Evolutionary conservation across 768 basidiomycete species (phyloP).

Genomic region (Pleurotus platypus): DNA sequence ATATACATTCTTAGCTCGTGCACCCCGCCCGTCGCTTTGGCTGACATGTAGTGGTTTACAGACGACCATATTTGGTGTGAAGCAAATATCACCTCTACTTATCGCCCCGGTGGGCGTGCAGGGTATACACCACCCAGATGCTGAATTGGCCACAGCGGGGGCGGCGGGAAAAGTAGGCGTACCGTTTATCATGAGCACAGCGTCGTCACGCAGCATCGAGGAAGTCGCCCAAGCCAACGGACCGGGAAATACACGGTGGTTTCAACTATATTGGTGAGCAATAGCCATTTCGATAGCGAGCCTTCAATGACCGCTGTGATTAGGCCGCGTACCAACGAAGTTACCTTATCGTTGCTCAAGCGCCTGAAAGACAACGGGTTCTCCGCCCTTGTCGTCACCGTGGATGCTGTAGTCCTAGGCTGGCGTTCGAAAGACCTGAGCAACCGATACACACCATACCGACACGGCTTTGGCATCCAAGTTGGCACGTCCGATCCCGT

Average conservation of each 20-base stretch:
- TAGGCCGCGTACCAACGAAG: constrained; percentile 59
- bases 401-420: constrained; percentile 69
- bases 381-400: constrained; percentile 71
- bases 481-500: constrained; percentile 71
- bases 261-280: constrained; percentile 72
- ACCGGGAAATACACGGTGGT: constrained; percentile 61
- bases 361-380: constrained; percentile 66
- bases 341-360: constrained; percentile 59
- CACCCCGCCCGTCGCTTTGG: not conserved
- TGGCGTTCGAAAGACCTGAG: constrained; percentile 76
- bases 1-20: constrained; percentile 9
- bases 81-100: constrained; percentile 54
- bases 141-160: constrained; percentile 63
- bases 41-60: constrained; percentile 17
- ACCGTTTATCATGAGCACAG: constrained; percentile 73
- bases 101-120: constrained; percentile 78
- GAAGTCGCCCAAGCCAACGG: constrained; percentile 71
- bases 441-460: constrained; percentile 53
- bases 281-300: not conserved
- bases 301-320: not conserved
- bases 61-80: constrained; percentile 71
- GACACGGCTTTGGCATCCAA: constrained; percentile 60
- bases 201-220: constrained; percentile 68
- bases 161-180: constrained; percentile 61
- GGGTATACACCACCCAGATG: constrained; percentile 65